Base-by-base conservation (phyloP, 169 alveolate genomes). In the Plasmodium vinckei region DNA sequence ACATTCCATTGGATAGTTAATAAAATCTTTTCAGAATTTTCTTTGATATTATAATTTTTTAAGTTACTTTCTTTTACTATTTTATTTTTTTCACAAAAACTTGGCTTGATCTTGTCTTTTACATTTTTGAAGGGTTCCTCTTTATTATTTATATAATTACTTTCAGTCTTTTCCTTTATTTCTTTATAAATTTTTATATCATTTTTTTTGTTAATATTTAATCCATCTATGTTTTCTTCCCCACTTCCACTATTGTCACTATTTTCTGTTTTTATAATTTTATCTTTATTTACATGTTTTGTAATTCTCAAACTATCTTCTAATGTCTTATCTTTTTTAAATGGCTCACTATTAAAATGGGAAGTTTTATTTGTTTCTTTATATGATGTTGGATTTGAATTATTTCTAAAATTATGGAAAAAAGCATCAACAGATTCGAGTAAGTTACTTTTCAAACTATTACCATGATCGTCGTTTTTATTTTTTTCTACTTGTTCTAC, bases 1-100 rank as follows among this genome's bases (percentile, higher is more conserved):
- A 82, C 59, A 61, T 82, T 82, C 90, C 90, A 82, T 15, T 67
- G 72, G 1, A 82, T 82, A 0, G 90, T 82, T 46, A 82, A 56
- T 42, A 82, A 67, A 5, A 42, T 68, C 10, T 82, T 82, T 44
- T 68, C 84, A n/a, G 15, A 44, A 23, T 25, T 33, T 15, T 15
- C 44, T 19, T 42, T 13, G 6, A 17, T 12, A 53, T 6, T 12
- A 27, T 54, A 10, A 4, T 54, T 19, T 12, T 61, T 23, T 51
- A 2, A 1, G 10, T 33, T 9, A 10, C n/a, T 13, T 13, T 56
- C 7, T 13, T 25, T 10, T 1, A 15, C 4, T 13, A n/a, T 60
- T 25, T n/a, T 25, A n/a, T 61, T 51, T 33, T 33, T 33, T 33
- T 33, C 42, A 33, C 42, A 33, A 0, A 3, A 33, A 33, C 3